These are phyloP conservation scores for Ganoderma meredithae DNA, from an alignment of 1,284 basidiomycete genomes.

Conservation along the genomic window DNA sequence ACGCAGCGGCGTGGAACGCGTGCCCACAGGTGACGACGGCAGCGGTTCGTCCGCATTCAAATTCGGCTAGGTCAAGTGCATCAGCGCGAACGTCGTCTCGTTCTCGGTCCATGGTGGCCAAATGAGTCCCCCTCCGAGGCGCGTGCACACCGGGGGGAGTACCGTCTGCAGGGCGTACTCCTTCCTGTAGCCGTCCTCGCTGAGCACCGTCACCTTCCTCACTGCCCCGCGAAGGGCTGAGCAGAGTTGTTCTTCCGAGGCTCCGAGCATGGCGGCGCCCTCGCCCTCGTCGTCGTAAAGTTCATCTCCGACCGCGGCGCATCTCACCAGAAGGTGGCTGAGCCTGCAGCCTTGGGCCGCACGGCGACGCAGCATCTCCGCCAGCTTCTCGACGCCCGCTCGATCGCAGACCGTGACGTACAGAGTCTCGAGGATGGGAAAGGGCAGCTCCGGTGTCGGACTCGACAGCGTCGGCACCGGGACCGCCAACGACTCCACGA, in stretches of 20 bases:
- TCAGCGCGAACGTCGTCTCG: conserved; percentile 7
- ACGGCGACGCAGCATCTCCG: conserved; percentile 2
- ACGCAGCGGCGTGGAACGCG: background rate
- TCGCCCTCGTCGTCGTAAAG: too few relatives aligned
- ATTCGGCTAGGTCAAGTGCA: background rate
- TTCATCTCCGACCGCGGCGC: background rate
- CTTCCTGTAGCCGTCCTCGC: conserved; percentile 3
- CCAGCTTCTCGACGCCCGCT: background rate
- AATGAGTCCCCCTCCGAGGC: background rate
- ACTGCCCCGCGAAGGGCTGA: background rate
- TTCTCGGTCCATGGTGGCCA: conserved; percentile 3
- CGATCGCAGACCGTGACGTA: background rate
- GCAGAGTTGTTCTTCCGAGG: background rate
- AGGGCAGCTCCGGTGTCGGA: background rate
- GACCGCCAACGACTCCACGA: background rate
- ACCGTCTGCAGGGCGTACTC: background rate
- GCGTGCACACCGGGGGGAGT: conserved; percentile 5
- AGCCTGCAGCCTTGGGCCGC: background rate
- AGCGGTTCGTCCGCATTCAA: background rate
- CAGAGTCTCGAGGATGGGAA: background rate
- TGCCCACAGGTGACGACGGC: background rate
- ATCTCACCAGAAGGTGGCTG: background rate
- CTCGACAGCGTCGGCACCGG: background rate
- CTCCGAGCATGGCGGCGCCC: background rate
- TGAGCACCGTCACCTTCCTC: background rate